phyloP scores from a whole-genome alignment of 2,329 filamentous ascomycete species.

The Mycosphaerella arachidis region DNA sequence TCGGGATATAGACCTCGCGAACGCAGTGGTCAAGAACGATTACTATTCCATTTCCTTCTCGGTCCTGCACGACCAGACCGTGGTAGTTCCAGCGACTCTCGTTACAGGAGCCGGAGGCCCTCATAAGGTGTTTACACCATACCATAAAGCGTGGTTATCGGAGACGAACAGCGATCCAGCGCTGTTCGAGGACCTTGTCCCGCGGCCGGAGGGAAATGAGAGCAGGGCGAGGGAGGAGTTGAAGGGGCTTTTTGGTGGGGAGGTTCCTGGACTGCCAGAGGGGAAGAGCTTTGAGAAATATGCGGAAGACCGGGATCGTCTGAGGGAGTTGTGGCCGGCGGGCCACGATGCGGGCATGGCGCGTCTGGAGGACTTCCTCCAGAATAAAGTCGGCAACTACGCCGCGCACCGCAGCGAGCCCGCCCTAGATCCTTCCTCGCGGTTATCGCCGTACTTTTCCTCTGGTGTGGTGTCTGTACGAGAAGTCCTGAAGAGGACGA shows the following conservation, averaged over 20 bases:
- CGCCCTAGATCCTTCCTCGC: slow-evolving; percentile 39
- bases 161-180: slow-evolving; percentile 40
- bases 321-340: slow-evolving; percentile 44
- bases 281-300: slow-evolving; percentile 40
- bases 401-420: slow-evolving; percentile 41
- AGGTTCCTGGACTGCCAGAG: slow-evolving; percentile 37
- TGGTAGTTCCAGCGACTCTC: slow-evolving; percentile 45
- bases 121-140: slow-evolving; percentile 51
- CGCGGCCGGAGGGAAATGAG: slow-evolving; percentile 41
- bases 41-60: slow-evolving; percentile 38
- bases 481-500: slow-evolving; percentile 41
- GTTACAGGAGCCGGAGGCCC: slow-evolving; percentile 41
- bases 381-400: slow-evolving; percentile 39
- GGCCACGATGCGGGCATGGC: slow-evolving; percentile 41
- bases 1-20: slow-evolving; percentile 43
- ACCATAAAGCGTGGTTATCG: slow-evolving; percentile 45
- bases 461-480: slow-evolving; percentile 44
- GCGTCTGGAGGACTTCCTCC: slow-evolving; percentile 40
- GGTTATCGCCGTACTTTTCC: slow-evolving; percentile 44
- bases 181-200: slow-evolving; percentile 39
- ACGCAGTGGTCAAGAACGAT: slow-evolving; percentile 25
- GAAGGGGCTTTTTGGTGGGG: slow-evolving; percentile 54
- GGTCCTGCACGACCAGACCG: slow-evolving; percentile 47
- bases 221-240: slow-evolving; percentile 46
- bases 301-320: slow-evolving; percentile 36